Base-by-base conservation (phyloP, 1,284 basidiomycete species). In the Moniliophthora roreri region DNA sequence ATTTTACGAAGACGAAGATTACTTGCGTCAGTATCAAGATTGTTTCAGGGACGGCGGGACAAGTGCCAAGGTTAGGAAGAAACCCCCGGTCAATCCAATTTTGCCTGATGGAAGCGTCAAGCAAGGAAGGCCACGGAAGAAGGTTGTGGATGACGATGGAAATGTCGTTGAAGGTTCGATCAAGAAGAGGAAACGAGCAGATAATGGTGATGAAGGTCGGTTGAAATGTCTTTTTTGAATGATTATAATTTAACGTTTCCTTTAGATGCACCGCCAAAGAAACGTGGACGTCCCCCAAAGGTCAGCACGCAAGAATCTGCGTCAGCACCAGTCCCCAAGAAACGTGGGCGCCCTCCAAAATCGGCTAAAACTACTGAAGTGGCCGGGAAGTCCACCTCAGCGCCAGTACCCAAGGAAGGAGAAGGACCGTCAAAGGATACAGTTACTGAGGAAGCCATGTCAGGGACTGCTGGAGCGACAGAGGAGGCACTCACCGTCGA, bases 1-100 rank as follows among this genome's bases (percentile, higher is more conserved):
- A 18, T 90, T 90, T 64, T 92, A 85, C 59, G 59, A 72, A n/a
- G 68, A 72, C 42, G 66, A 72, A 10, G 62, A 56, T 5, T 72
- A 67, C 3, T 66, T 87, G 24, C 55, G 65, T 35, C 60, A 60
- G 11, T 80, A 78, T 60, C 76, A 85, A 54, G 80, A 87, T 58
- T 62, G 66, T 9, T 77, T 78, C 66, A 78, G 75, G 56, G 60
- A 60, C 20, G 59, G 48, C 36, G 48, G 36, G n/a, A 38, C 20
- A 16, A 26, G 40, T 26, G 42, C 20, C 23, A 58, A 55, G 41
- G 60, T 63, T 23, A 59, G 48, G 24, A 66, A 60, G 50, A 63
- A 60, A 56, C 56, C 48, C 28, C 63, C 48, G 9, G 32, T 36
- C 56, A 16, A 15, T 10, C 20, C 34, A 47, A 20, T 75, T 7